These are phyloP conservation scores for Aotearoamyces nothofagi DNA, from an alignment of 2,329 filamentous ascomycete species.

Conservation along the genomic window DNA sequence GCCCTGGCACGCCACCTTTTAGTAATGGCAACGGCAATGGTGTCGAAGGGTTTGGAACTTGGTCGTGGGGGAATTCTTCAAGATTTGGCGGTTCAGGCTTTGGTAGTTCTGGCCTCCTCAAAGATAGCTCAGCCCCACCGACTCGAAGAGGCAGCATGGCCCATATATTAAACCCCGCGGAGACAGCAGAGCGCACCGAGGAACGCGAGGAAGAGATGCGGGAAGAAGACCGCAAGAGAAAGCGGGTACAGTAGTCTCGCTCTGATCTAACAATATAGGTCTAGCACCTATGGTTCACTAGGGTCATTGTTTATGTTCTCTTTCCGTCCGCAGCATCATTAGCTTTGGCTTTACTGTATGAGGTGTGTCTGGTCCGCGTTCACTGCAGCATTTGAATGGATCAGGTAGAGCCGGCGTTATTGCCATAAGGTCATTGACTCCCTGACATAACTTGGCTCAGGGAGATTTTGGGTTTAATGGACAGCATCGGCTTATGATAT, in stretches of 20 bases:
- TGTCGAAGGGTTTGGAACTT: slow-evolving; percentile 16
- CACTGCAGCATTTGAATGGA: too few species aligned
- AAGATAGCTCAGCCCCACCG: slow-evolving; percentile 39
- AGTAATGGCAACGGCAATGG: slow-evolving; percentile 17
- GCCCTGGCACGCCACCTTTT: slow-evolving; percentile 19
- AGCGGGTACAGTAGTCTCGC: slow-evolving; percentile 41
- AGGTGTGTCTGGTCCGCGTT: too few species aligned
- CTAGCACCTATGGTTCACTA: too few species aligned
- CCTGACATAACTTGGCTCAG: too few species aligned
- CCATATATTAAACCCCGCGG: slow-evolving; percentile 55
- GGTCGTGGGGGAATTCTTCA: slow-evolving; percentile 16
- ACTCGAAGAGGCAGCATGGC: slow-evolving; percentile 57
- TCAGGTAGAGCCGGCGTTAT: too few species aligned
- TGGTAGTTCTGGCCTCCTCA: slow-evolving; percentile 12
- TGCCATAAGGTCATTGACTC: too few species aligned
- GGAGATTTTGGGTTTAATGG: too few species aligned
- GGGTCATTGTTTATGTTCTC: background rate
- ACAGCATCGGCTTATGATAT: too few species aligned
- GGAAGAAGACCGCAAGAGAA: slow-evolving; percentile 43
- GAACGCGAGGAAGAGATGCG: slow-evolving; percentile 50
- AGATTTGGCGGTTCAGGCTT: slow-evolving; percentile 18
- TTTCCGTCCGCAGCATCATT: background rate
- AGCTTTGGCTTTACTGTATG: background rate
- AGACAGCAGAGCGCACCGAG: slow-evolving; percentile 49
- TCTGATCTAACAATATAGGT: too few species aligned